Conservation (phyloP, 2,329 filamentous ascomycete genomes). For the Claviceps pazoutovae region DNA sequence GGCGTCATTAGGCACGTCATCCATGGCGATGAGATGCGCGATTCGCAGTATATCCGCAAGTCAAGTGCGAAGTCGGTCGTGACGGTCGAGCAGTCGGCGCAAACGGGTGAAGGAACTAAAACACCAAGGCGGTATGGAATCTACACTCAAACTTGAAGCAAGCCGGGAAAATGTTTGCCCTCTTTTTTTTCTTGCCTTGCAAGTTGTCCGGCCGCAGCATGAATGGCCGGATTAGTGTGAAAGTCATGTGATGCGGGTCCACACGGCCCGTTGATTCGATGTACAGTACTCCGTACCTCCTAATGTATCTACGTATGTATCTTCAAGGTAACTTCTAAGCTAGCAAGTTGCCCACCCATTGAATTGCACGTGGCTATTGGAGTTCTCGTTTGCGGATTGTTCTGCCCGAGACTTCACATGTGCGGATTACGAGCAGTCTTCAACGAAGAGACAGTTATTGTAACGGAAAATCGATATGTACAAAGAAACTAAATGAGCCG, state of each 20-base stretch:
- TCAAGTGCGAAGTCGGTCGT: constrained; percentile 1
- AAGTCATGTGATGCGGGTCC: constrained; percentile 1
- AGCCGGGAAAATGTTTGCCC: background rate
- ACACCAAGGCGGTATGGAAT: background rate
- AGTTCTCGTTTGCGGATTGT: background rate
- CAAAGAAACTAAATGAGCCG: too few species aligned
- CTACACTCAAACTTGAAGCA: background rate
- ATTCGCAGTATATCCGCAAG: background rate
- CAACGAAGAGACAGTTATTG: too few species aligned
- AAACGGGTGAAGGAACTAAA: background rate
- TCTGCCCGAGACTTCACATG: background rate
- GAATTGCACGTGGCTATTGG: background rate
- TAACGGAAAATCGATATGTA: too few species aligned
- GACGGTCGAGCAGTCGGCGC: constrained; percentile 1
- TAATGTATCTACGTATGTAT: background rate
- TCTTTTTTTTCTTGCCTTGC: background rate
- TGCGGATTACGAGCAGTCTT: too few species aligned
- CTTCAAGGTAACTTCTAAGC: background rate
- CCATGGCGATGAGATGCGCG: constrained; percentile 16
- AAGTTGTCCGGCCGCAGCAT: background rate
- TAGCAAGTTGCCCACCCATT: background rate
- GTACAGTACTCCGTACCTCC: background rate
- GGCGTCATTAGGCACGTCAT: constrained; percentile 32
- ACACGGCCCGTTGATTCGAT: background rate
- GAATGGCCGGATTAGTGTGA: background rate